Evolutionary conservation across 1,284 basidiomycete genomes (phyloP), one percentile per base, ranked within the genome.

Genomic region (Puccinia polysora): DNA sequence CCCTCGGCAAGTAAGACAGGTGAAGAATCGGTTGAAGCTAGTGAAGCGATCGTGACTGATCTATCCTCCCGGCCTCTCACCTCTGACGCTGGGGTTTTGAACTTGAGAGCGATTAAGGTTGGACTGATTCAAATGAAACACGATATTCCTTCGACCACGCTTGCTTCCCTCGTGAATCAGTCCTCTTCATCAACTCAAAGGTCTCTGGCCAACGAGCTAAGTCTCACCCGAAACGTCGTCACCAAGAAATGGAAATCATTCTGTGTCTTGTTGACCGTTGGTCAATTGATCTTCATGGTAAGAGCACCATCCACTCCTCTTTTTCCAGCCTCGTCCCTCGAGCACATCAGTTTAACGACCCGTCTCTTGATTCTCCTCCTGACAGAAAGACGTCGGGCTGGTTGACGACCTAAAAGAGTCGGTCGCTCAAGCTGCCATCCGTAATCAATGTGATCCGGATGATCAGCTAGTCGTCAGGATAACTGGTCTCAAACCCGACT

Each of bases 241-340:
- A 88, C 84, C 75, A 85, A 90, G 58, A 97, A 93, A 80, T 98
- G 95, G 95, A 88, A 85, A 77, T 82, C 86, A 38, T 95, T 88
- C 85, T 89, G 87, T 74, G 87, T 94, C 8, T 83, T 96, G 65
- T 83, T 99, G 65, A 94, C 93, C 2, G 88, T 87, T 36, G 91
- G 91, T 7, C 94, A 97, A 78, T 82, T 98, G 8, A 84, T 97
- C 55, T 89, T 97, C 79, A 94, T 94, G 81, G 68, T 70, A 38
- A 25, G 67, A 59, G 2, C 4, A n/a, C 23, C 20, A 32, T 30
- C 2, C 7, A 30, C 15, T 34, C 10, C 8, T 49, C 23, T 65
- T 20, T 58, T 45, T 56, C 23, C 15, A 32, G 10, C 12, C 36
- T 59, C n/a, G n/a, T n/a, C n/a, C n/a, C n/a, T n/a, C n/a, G n/a